A percentile compares a stretch with the other conserved stretches of the same genome.
Evolutionary conservation across 179 eudicot species (phyloP).

Genomic region (Pouteria campechiana): DNA sequence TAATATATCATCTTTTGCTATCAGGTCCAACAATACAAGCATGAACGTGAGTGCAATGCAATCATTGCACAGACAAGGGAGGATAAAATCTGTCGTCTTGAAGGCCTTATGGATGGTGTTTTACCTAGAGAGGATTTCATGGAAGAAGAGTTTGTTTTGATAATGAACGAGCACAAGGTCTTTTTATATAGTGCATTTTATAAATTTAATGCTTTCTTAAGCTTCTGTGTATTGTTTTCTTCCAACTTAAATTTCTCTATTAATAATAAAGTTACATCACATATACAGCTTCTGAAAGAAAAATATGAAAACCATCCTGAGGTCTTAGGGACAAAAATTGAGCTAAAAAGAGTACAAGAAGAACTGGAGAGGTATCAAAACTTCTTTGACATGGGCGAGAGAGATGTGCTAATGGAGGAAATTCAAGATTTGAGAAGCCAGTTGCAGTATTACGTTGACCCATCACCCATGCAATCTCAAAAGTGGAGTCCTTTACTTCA

Average conservation of each 20-base stretch:
- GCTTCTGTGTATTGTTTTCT: too few relatives aligned
- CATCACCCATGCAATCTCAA: conserved; percentile 35
- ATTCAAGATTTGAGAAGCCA: conserved; percentile 83
- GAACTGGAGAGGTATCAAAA: conserved; percentile 64
- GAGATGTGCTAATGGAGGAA: conserved; percentile 84
- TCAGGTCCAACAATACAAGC: conserved; percentile 96
- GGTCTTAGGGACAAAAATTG: conserved; percentile 56
- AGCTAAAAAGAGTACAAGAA: conserved; percentile 57
- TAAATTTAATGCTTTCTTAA: too few relatives aligned
- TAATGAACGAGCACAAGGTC: conserved; percentile 78
- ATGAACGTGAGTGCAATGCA: conserved; percentile 91
- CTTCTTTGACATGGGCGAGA: conserved; percentile 92
- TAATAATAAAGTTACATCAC: background rate
- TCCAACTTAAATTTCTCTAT: too few relatives aligned
- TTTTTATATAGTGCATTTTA: too few relatives aligned
- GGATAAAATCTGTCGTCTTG: conserved; percentile 91
- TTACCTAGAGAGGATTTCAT: conserved; percentile 73
- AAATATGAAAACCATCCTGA: conserved; percentile 91
- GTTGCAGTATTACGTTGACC: conserved; percentile 58
- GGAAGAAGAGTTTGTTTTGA: conserved; percentile 64
- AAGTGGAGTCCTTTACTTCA: conserved; percentile 37
- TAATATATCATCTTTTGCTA: background rate
- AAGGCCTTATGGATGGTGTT: conserved; percentile 92
- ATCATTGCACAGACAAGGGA: conserved; percentile 83
- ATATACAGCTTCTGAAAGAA: conserved; percentile 61